Base-by-base conservation (phyloP, 805 yeast species). In the Wickerhamia fluorescens region DNA sequence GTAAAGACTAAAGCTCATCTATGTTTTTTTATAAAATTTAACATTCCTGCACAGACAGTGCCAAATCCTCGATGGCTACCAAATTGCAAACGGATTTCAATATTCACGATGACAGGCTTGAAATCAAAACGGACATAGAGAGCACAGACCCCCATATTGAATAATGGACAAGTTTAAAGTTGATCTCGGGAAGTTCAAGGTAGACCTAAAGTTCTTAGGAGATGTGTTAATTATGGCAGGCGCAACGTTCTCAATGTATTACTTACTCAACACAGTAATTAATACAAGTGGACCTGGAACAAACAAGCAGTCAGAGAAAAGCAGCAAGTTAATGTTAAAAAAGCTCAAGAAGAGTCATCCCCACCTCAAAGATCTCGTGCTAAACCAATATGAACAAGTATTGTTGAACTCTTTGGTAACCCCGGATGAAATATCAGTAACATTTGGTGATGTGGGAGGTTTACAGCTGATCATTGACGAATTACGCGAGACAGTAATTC, bases 361-460 rank as follows among this genome's bases (percentile, higher is more conserved):
- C 0, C 66, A 61, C 1, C 58, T 68, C 16, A 58, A 68, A 30
- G 61, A 61, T 20, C 49, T 78, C 7, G 68, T 64, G 6, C 62
- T 84, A 23, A 79, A 75, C 41, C 73, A 68, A 31, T 88, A 92
- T 51, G 98, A 92, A 50, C 72, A 73, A 37, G 63, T 74, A n/a
- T 71, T 92, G 2, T 58, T 92, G 33, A 75, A 81, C 9, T 75
- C 82, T 9, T 83, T 89, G 16, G 78, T 92, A 6, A 72, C 85
- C 2, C 95, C 97, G 0, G 78, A 75, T 2, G 96, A 87, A 34
- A 83, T 92, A 24, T 66, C 71, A 15, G 81, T 80, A 4, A 64
- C 73, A 8, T 92, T 92, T 51, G 66, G 64, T 19, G 95, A 88
- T 49, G 74, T 92, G 31, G 98, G 97, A 11, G 98, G 98, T 0